Conservation (phyloP, 2,329 filamentous ascomycete genomes). For the Stagonosporopsis cucurbitacearum region DNA sequence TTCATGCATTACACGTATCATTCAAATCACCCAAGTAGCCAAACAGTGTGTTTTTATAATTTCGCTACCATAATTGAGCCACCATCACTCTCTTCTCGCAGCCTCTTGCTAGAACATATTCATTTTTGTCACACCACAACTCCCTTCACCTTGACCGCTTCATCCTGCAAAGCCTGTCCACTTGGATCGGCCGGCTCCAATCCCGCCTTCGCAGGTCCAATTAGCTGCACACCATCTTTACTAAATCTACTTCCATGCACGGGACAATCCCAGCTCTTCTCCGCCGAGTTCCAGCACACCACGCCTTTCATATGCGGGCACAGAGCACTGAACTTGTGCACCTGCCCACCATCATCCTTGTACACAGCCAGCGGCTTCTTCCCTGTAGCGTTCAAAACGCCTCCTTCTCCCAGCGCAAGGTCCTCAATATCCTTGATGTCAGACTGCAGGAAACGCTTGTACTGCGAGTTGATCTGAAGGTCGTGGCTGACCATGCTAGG, state of each 20-base stretch:
- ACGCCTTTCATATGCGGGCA: conserved; percentile 65
- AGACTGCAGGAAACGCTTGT: conserved; percentile 60
- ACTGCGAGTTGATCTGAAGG: conserved; percentile 62
- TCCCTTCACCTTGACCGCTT: conserved; percentile 17
- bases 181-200: conserved; percentile 43
- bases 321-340: conserved; percentile 60
- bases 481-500: conserved; percentile 59
- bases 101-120: no score
- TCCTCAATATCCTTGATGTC: conserved; percentile 66
- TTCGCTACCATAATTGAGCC: no score
- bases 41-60: no score
- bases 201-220: conserved; percentile 50
- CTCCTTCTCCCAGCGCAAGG: conserved; percentile 57
- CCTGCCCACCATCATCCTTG: conserved; percentile 61
- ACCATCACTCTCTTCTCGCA: no score
- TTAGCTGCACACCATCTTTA: conserved; percentile 51
- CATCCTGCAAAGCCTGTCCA: conserved; percentile 32
- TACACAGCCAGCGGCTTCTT: conserved; percentile 62
- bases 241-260: conserved; percentile 54
- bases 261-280: conserved; percentile 57
- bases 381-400: conserved; percentile 58
- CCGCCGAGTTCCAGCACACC: conserved; percentile 60
- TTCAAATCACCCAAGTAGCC: not conserved
- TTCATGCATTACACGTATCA: not conserved
- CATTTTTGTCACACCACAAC: not conserved